These are phyloP conservation scores for Populus davidiana DNA, from an alignment of 345 rosid genomes.

Conservation along the genomic window DNA sequence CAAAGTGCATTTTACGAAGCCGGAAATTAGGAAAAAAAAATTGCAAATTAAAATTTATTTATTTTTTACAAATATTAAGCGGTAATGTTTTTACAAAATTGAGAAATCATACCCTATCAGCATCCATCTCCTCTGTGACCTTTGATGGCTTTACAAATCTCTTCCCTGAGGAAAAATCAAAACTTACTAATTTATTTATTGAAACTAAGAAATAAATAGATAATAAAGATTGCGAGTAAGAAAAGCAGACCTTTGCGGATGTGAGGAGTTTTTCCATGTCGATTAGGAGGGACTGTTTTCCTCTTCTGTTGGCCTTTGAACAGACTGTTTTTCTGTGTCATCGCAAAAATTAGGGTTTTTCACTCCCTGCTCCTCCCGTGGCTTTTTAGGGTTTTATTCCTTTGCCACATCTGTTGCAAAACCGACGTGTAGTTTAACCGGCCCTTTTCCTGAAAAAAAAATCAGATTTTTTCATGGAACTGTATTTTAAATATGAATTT, in stretches of 20 bases:
- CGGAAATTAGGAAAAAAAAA: neutral
- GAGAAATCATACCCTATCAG: conserved; percentile 45
- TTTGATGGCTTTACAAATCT: conserved; percentile 71
- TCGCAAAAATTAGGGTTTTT: conserved; percentile 22
- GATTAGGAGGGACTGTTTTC: conserved; percentile 65
- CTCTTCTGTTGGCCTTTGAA: conserved; percentile 85
- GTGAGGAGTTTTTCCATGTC: conserved; percentile 64
- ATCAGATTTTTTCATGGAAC: too few species aligned
- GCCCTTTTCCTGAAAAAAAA: neutral
- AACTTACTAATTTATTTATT: neutral
- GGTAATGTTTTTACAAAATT: neutral
- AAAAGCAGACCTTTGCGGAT: conserved; percentile 58
- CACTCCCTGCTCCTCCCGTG: neutral
- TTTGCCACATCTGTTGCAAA: neutral
- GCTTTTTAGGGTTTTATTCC: neutral
- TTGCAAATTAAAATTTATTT: neutral
- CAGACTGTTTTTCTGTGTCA: conserved; percentile 80
- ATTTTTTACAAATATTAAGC: neutral
- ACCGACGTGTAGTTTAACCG: neutral
- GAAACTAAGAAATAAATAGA: neutral
- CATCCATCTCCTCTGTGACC: conserved; percentile 62
- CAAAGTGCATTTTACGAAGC: neutral
- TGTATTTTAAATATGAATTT: too few species aligned
- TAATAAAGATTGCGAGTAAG: neutral
- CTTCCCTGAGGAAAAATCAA: conserved; percentile 45